These are phyloP conservation scores for Fusarium humuli DNA, from an alignment of 2,329 filamentous ascomycete species.

Conservation along the genomic window DNA sequence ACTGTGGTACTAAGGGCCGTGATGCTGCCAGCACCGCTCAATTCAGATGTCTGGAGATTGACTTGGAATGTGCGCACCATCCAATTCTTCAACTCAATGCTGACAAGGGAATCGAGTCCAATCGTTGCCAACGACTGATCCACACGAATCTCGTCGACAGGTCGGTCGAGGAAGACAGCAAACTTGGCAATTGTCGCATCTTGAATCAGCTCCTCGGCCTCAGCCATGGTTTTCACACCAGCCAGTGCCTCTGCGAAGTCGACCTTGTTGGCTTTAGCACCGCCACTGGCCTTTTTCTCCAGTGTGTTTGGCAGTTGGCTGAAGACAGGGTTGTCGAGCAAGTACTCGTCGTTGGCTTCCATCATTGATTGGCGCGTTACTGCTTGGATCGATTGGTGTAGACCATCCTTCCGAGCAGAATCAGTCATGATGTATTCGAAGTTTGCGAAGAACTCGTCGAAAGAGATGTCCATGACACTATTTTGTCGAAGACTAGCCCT, in stretches of 20 bases:
- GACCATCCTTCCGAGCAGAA: background rate
- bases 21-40: constrained; percentile 13
- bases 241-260: constrained; percentile 3
- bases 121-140: constrained; percentile 6
- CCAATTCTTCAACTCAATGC: constrained; percentile 18
- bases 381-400: constrained; percentile 9
- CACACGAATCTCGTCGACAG: background rate
- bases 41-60: constrained; percentile 7
- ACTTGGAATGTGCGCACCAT: constrained; percentile 21
- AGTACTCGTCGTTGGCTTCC: constrained; percentile 7
- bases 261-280: background rate
- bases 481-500: constrained; percentile 4
- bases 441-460: constrained; percentile 5
- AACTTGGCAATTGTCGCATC: constrained; percentile 8
- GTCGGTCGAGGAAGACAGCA: constrained; percentile 9
- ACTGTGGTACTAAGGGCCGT: constrained; percentile 3
- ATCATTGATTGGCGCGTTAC: constrained; percentile 4
- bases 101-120: constrained; percentile 4
- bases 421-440: constrained; percentile 2
- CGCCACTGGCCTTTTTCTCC: background rate
- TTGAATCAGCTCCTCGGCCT: constrained; percentile 1
- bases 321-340: constrained; percentile 7
- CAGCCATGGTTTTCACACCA: background rate
- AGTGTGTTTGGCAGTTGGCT: background rate
- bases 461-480: constrained; percentile 15